Base-by-base conservation (phyloP, 208 protist species). In the Novymonas esmeraldas region DNA sequence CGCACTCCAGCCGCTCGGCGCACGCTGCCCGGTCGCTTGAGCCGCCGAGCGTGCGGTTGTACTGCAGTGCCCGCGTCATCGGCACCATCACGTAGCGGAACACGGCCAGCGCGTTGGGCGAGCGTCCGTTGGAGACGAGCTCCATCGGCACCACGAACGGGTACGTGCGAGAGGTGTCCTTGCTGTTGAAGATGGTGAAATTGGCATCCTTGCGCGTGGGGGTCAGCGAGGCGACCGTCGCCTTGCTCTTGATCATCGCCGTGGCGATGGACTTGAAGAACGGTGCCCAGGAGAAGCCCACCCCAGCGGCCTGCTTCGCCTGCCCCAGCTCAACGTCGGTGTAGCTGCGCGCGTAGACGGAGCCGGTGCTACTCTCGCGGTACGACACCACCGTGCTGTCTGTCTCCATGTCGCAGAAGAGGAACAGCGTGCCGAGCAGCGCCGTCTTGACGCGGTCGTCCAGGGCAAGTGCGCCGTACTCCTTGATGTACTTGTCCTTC, bases 221-320 rank as follows among this genome's bases (percentile, higher is more conserved):
- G 29, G 46, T 70, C 33, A 64, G 11, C 62, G 75, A 58, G 50
- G 64, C 58, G 1, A 96, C 66, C 2, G 38, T 58, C 26, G 82
- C 88, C 66, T 80, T 93, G 24, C 57, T 57, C 50, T 95, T 97
- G 51, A 92, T 76, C 20, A 94, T 41, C 38, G 82, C 90, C 7
- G 85, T 82, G 3, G 88, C 87, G 20, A 97, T 61, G 18, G 89
- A 94, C 61, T 95, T 95, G 71, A 94, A 95, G 74, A 95, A 95
- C 13, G 84, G 76, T 1, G 82, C 85, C 89, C 90, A 95, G 34
- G 72, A 67, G 63, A 92, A 79, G 44, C 59, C 44, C 28, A 92
- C 74, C 14, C 72, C 75, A 11, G 77, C 57, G 3, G 50, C 50
- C n/a, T 88, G 76, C 63, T 94, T 93, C 29, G 76, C 81, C 22